These are phyloP conservation scores for Bipolaris cookei DNA, from an alignment of 2,329 filamentous ascomycete species.

Conservation along the genomic window DNA sequence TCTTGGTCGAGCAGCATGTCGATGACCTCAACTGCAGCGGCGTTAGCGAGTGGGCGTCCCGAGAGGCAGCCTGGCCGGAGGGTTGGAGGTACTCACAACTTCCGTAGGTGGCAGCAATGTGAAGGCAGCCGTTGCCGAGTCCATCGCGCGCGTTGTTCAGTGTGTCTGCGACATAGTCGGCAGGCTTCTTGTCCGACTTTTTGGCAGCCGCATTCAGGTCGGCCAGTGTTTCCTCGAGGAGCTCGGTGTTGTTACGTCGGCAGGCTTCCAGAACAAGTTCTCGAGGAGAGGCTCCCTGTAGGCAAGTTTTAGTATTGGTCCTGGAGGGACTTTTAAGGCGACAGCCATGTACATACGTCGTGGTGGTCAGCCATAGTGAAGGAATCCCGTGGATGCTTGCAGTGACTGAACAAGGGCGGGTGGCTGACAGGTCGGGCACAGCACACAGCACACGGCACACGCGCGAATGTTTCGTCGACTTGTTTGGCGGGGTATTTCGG, in stretches of 20 bases:
- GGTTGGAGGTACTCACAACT: constrained; percentile 69
- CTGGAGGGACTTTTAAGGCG: background rate
- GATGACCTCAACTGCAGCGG: constrained; percentile 71
- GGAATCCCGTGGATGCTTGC: constrained; percentile 3
- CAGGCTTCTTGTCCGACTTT: constrained; percentile 59
- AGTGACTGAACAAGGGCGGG: constrained; percentile 4
- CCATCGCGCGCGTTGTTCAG: constrained; percentile 87
- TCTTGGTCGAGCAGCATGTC: constrained; percentile 83
- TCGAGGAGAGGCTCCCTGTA: constrained; percentile 79
- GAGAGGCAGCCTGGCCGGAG: background rate
- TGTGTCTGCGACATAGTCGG: constrained; percentile 71
- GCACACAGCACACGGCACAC: background rate
- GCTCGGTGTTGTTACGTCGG: constrained; percentile 87
- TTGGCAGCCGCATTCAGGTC: constrained; percentile 54
- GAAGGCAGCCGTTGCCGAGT: constrained; percentile 86
- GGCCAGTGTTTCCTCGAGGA: constrained; percentile 75
- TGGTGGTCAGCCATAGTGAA: constrained; percentile 48
- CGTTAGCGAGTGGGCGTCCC: constrained; percentile 11
- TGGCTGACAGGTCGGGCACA: constrained; percentile 2
- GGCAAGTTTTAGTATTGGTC: constrained; percentile 16
- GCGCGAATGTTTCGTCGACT: constrained; percentile 16
- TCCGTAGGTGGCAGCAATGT: constrained; percentile 84
- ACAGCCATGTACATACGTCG: constrained; percentile 28
- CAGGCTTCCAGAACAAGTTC: constrained; percentile 92
- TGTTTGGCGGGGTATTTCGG: constrained; percentile 18